Evolutionary conservation across 1,139 yeast genomes (phyloP).

Genomic region (Taphrina flavorubra): DNA sequence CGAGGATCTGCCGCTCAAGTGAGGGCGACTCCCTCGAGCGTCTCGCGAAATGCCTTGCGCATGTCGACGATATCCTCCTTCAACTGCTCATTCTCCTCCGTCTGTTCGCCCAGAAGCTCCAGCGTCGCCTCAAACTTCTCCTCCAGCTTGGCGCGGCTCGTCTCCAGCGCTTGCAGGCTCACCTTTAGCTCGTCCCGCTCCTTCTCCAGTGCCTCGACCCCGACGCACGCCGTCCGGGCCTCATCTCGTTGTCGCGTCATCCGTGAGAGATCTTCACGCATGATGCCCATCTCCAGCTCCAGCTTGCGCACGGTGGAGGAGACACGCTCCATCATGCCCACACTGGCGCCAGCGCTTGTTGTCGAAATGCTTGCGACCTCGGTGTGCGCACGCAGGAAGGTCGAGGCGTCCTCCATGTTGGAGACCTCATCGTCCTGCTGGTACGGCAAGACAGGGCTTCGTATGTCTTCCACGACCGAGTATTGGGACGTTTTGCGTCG

Average conservation of each 20-base stretch:
- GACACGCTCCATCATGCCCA: constrained; percentile 59
- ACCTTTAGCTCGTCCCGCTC: constrained; percentile 54
- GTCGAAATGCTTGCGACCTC: constrained; percentile 24
- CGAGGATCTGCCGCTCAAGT: constrained; percentile 6
- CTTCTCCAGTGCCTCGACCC: constrained; percentile 63
- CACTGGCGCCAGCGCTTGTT: constrained; percentile 36
- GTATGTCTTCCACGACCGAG: constrained; percentile 22
- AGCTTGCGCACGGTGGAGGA: constrained; percentile 75
- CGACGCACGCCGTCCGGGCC: constrained; percentile 70
- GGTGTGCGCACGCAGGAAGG: constrained; percentile 13
- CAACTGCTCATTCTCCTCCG: constrained; percentile 83
- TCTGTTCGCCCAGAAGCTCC: constrained; percentile 83
- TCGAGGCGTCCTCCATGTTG: constrained; percentile 1
- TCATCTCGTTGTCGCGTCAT: constrained; percentile 65
- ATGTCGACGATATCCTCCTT: constrained; percentile 86
- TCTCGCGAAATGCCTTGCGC: constrained; percentile 79
- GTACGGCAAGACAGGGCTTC: constrained; percentile 7
- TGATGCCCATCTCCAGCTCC: constrained; percentile 73
- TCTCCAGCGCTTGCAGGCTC: constrained; percentile 52
- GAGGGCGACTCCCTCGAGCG: constrained; percentile 61
- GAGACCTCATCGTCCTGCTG: constrained; percentile 13
- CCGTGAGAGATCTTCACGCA: constrained; percentile 66
- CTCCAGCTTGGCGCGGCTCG: constrained; percentile 54
- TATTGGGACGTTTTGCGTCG: constrained; percentile 11
- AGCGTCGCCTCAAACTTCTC: constrained; percentile 64